These are phyloP conservation scores for Bisporella sp. DNA, from an alignment of 2,329 filamentous ascomycete genomes.

Conservation along the genomic window DNA sequence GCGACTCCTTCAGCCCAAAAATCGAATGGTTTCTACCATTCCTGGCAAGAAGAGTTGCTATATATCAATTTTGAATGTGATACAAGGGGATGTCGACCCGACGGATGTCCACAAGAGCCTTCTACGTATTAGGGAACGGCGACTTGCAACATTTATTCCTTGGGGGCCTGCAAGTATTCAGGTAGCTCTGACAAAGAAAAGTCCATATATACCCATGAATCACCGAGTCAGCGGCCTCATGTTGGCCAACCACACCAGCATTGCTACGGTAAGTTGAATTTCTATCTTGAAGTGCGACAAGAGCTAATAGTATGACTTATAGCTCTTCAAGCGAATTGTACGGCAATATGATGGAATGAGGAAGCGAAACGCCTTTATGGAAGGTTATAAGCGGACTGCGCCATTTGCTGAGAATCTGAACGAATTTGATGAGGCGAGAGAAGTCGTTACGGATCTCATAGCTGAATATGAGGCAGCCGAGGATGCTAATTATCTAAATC, in stretches of 20 bases:
- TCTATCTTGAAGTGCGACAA: background rate
- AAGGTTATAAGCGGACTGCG: conserved; percentile 91
- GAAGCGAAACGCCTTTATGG: conserved; percentile 94
- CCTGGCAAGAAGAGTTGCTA: conserved; percentile 97
- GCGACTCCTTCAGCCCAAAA: conserved; percentile 90
- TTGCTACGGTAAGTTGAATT: conserved; percentile 64
- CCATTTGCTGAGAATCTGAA: conserved; percentile 86
- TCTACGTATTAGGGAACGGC: conserved; percentile 87
- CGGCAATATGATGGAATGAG: conserved; percentile 89
- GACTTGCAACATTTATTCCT: conserved; percentile 92
- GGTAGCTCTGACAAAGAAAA: conserved; percentile 92
- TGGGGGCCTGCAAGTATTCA: conserved; percentile 98
- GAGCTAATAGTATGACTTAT: conserved; percentile 6
- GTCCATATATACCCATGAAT: conserved; percentile 89
- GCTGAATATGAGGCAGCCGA: conserved; percentile 95
- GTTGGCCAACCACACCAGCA: conserved; percentile 96
- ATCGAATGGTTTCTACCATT: conserved; percentile 96
- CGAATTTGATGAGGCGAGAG: conserved; percentile 91
- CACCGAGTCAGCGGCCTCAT: conserved; percentile 94
- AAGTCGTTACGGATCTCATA: conserved; percentile 87
- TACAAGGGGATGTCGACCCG: conserved; percentile 95
- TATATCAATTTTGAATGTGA: conserved; percentile 97
- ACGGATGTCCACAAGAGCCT: conserved; percentile 98
- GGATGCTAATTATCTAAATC: conserved; percentile 80
- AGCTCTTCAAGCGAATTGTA: conserved; percentile 90